phyloP scores from a whole-genome alignment of 805 yeast species.

The Yamadazyma sp. region DNA sequence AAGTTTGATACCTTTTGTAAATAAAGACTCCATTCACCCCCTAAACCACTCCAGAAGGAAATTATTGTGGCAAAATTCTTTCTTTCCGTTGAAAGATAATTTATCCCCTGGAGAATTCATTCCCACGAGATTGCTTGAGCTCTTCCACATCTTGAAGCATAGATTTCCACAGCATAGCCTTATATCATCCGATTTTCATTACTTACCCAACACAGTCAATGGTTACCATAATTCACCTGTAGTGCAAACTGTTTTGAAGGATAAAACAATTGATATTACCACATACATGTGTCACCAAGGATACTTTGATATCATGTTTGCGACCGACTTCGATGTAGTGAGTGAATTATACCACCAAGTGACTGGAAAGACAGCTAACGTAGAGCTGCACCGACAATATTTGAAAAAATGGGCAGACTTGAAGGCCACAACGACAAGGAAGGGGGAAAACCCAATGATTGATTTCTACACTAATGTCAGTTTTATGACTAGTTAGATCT shows the following conservation, averaged over 20 bases:
- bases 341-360: slow-evolving; percentile 62
- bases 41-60: slow-evolving; percentile 47
- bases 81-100: slow-evolving; percentile 66
- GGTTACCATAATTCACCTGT: slow-evolving; percentile 73
- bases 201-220: slow-evolving; percentile 43
- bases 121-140: slow-evolving; percentile 71
- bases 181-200: slow-evolving; percentile 67
- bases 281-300: slow-evolving; percentile 87
- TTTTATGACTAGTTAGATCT: slow-evolving; percentile 40
- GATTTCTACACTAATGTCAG: slow-evolving; percentile 75
- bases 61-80: slow-evolving; percentile 45
- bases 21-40: slow-evolving; percentile 53
- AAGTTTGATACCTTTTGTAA: slow-evolving; percentile 28
- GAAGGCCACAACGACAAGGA: slow-evolving; percentile 63
- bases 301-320: slow-evolving; percentile 81
- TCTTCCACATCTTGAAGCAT: slow-evolving; percentile 60
- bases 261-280: slow-evolving; percentile 64
- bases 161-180: slow-evolving; percentile 76
- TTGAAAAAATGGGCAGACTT: slow-evolving; percentile 69
- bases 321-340: slow-evolving; percentile 69
- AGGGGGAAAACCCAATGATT: slow-evolving; percentile 84
- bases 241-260: slow-evolving; percentile 71
- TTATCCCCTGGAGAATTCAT: slow-evolving; percentile 73
- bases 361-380: slow-evolving; percentile 57
- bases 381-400: slow-evolving; percentile 62